phyloP scores from a whole-genome alignment of 1,284 basidiomycete species.

The Porphyrellus sp. region DNA sequence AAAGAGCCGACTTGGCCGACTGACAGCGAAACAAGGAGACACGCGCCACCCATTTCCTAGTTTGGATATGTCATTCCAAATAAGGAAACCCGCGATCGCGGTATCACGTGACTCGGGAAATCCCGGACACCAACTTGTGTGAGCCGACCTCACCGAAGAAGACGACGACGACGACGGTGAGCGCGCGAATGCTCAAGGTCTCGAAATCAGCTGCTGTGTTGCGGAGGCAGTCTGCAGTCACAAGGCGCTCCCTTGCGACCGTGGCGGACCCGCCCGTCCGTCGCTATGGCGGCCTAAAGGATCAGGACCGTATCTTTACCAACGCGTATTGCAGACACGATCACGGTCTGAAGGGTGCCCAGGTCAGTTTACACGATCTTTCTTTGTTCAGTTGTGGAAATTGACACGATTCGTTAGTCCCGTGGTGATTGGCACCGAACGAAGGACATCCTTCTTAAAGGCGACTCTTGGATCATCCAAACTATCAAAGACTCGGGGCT shows the following conservation, averaged over 20 bases:
- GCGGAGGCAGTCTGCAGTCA: slow-evolving; percentile 26
- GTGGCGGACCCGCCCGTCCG: slow-evolving; percentile 79
- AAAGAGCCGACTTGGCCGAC: slow-evolving; percentile 10
- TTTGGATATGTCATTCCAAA: slow-evolving; percentile 8
- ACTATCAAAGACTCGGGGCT: slow-evolving; percentile 95
- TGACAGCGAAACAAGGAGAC: slow-evolving; percentile 14
- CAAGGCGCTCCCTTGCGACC: slow-evolving; percentile 68
- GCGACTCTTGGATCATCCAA: slow-evolving; percentile 97
- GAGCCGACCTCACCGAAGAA: background rate
- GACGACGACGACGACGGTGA: slow-evolving; percentile 14
- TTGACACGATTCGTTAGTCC: slow-evolving; percentile 44
- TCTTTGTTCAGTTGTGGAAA: background rate
- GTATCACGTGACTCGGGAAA: slow-evolving; percentile 16
- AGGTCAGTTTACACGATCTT: slow-evolving; percentile 44
- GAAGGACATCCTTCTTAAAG: slow-evolving; percentile 93
- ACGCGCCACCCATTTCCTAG: slow-evolving; percentile 15
- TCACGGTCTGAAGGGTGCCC: slow-evolving; percentile 85
- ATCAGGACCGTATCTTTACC: slow-evolving; percentile 92
- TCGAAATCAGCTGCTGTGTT: slow-evolving; percentile 29
- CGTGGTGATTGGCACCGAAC: slow-evolving; percentile 98
- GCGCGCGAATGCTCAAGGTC: slow-evolving; percentile 25
- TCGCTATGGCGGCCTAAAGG: slow-evolving; percentile 86
- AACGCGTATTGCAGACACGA: slow-evolving; percentile 85
- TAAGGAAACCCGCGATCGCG: slow-evolving; percentile 12
- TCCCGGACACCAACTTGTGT: slow-evolving; percentile 13